phyloP scores from a whole-genome alignment of 139 green algal genomes.

The Raphidocelis subcapitata region DNA sequence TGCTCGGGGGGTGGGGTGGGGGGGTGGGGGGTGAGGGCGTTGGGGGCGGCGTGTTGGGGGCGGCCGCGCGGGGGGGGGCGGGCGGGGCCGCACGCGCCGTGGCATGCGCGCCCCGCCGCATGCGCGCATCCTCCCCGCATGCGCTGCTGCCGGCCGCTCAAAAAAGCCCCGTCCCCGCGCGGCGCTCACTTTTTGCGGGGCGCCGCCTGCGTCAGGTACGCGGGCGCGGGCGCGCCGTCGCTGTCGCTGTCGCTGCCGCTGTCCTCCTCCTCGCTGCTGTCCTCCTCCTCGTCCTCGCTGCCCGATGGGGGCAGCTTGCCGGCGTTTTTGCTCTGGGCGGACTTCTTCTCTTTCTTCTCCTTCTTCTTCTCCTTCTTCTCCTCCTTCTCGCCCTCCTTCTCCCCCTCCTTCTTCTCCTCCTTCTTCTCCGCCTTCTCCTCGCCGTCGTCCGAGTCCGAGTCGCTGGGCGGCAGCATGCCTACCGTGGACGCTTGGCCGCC shows the following conservation, averaged over 20 bases:
- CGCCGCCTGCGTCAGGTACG: conserved; percentile 35
- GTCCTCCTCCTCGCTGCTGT: conserved; percentile 21
- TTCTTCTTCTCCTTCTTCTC: not conserved
- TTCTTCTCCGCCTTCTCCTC: conserved; percentile 20
- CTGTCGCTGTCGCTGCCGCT: conserved; percentile 11
- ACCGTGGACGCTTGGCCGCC: conserved; percentile 56
- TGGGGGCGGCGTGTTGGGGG: no score
- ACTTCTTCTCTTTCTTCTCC: not conserved
- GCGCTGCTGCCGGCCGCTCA: no score
- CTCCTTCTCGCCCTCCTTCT: no score
- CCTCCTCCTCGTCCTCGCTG: conserved; percentile 60
- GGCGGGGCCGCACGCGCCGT: no score
- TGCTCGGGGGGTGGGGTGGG: no score
- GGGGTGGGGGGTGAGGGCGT: no score
- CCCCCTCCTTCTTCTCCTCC: not conserved
- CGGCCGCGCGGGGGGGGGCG: no score
- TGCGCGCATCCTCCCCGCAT: no score
- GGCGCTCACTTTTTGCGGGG: conserved; percentile 46
- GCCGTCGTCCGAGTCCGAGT: conserved; percentile 57
- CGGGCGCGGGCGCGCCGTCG: conserved; percentile 23
- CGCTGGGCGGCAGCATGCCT: conserved; percentile 74
- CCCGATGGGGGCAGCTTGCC: conserved; percentile 74
- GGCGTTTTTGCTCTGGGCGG: conserved; percentile 29
- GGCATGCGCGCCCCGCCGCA: no score
- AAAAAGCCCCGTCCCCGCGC: no score